phyloP scores from a whole-genome alignment of 371 early-diverging fungal species.

The Massospora cicadina region DNA sequence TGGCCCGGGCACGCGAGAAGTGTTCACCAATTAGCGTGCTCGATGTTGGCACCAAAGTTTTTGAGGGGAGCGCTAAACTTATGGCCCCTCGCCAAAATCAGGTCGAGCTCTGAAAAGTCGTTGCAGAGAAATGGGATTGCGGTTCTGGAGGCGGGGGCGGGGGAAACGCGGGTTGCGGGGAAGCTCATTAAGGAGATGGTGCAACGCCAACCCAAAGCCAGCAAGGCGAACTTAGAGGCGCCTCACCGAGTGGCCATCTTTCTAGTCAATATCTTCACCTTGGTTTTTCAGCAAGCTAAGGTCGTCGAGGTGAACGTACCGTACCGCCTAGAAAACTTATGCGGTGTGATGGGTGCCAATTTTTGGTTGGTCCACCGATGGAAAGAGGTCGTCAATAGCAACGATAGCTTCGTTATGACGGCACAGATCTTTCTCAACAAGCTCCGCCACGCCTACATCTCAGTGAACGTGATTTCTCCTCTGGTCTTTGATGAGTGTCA shows the following conservation, averaged over 20 bases:
- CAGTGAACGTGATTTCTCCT: constrained; percentile 44
- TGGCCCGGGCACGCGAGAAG: neutral
- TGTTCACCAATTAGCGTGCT: neutral
- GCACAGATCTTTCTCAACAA: constrained; percentile 65
- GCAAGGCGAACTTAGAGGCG: neutral
- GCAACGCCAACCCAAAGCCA: constrained; percentile 8
- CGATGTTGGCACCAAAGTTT: neutral
- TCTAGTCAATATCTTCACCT: constrained; percentile 68
- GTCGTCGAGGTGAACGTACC: constrained; percentile 46
- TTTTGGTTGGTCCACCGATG: constrained; percentile 37
- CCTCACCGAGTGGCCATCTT: constrained; percentile 38
- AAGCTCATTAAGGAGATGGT: constrained; percentile 59
- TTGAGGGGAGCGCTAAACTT: constrained; percentile 11
- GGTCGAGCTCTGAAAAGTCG: constrained; percentile 49
- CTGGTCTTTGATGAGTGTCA: constrained; percentile 90
- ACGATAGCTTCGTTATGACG: constrained; percentile 70
- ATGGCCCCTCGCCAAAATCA: constrained; percentile 60
- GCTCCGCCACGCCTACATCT: constrained; percentile 44
- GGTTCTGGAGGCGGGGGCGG: constrained; percentile 79
- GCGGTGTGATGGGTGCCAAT: constrained; percentile 49
- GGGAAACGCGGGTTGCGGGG: constrained; percentile 80
- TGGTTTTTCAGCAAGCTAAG: constrained; percentile 66
- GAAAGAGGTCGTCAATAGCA: constrained; percentile 28
- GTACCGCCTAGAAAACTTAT: constrained; percentile 32
- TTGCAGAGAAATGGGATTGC: constrained; percentile 54